A percentile compares a stretch with the other conserved stretches of the same genome.
phyloP scores from a whole-genome alignment of 148 eudicot genomes.

The Rhododendron kiyosumense region DNA sequence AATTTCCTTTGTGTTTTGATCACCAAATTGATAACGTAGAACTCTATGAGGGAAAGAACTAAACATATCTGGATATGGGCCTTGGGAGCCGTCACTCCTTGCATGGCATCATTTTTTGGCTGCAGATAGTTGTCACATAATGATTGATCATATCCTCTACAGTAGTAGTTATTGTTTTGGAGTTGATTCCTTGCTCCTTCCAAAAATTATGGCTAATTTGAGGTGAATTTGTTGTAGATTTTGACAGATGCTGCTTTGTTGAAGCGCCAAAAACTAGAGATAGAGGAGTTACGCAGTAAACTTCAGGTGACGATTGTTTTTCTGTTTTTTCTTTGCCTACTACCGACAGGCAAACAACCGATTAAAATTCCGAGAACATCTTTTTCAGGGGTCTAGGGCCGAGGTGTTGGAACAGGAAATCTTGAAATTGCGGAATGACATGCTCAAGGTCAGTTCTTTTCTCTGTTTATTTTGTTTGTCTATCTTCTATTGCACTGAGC shows the following conservation, averaged over 20 bases:
- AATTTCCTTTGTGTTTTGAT: neutral
- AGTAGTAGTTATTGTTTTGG: neutral
- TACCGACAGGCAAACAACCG: neutral
- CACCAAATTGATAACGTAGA: neutral
- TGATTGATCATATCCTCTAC: neutral
- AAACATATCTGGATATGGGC: neutral
- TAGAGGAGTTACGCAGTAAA: constrained; percentile 76
- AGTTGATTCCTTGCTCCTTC: constrained; percentile 6
- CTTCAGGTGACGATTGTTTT: constrained; percentile 57
- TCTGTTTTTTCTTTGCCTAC: neutral
- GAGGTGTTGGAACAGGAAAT: constrained; percentile 89
- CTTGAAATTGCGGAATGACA: constrained; percentile 80
- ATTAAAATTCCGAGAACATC: constrained; percentile 1
- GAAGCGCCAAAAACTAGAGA: constrained; percentile 88
- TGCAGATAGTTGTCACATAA: neutral
- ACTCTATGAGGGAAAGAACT: neutral
- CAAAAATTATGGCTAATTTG: neutral
- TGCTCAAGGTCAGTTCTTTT: constrained; percentile 63
- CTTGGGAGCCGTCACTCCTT: neutral
- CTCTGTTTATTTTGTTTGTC: constrained; percentile 1
- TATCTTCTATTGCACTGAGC: neutral
- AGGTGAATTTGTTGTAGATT: constrained; percentile 43
- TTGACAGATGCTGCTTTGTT: constrained; percentile 92
- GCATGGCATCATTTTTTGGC: neutral
- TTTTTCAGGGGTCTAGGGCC: constrained; percentile 72